Base-by-base conservation (phyloP, 139 green algal genomes). In the Helicosporidium sp. region DNA sequence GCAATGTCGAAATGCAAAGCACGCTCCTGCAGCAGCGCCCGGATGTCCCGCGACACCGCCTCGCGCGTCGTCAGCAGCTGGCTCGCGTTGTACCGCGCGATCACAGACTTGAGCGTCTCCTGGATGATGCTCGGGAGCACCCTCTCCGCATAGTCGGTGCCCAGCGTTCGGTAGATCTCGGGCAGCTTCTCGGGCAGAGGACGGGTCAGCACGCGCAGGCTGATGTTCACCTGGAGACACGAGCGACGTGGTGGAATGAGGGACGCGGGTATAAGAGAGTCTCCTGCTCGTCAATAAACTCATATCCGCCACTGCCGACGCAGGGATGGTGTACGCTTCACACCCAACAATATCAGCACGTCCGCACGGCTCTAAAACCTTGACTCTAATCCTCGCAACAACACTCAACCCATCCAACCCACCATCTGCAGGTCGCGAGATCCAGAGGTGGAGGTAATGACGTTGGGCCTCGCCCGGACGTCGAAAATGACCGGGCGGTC, bases 61-160 rank as follows among this genome's bases (percentile, higher is more conserved):
- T 98, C 84, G 58, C 89, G 77, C 81, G 89, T 81, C 1, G 89
- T 98, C 27, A 97, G 72, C 58, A 99, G 74, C 73, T 99, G 85
- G 43, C 60, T 79, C 31, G 89, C 89, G 66, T 99, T 99, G 73
- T 99, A 97, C 49, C 64, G 61, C 24, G 89, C 89, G 31, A 99
- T 83, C n/a, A 99, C 89, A 18, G 24, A 51, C 53, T 69, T 64
- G 25, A 73, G 31, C 17, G 60, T 66, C 33, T 67, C 25, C 68
- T 89, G 83, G 40, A 97, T 94, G 60, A 98, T 96, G 48, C 76
- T 93, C 10, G 89, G 89, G 51, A 97, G 71, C 46, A 98, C 89
- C 5, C 89, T 66, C 73, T 98, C 82, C 4, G 78, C 87, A 49
- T 84, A 94, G 56, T 95, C 80, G 23, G 70, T 81, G 0, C 87